Base-by-base conservation (phyloP, 495 filamentous ascomycete genomes). In the Penicillium ochrochloron region DNA sequence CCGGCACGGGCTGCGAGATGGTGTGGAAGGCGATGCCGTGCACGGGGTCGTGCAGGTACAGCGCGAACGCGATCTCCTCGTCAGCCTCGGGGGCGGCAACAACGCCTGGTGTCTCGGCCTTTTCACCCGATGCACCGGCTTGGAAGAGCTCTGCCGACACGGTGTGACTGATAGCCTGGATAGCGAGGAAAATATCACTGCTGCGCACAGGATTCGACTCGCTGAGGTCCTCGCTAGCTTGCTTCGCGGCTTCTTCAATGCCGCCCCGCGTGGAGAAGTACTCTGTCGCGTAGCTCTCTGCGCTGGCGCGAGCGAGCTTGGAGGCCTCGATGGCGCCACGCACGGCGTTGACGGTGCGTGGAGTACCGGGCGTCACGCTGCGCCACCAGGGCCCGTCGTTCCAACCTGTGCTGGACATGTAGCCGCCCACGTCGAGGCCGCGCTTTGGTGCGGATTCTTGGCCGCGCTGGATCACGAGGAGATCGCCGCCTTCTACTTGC, bases 321-420 rank as follows among this genome's bases (percentile, higher is more conserved):
- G 92, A 94, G 19, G 90, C 95, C 77, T 97, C 93, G 27, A 90
- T 82, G 0, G 93, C 78, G 23, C 96, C 95, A 57, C 83, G 85
- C 33, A 97, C 90, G 11, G 89, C 81, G 60, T 92, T 90, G n/a
- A 98, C 76, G 64, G 88, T 91, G 50, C 96, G 89, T 55, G 88
- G 84, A 29, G 80, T 82, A 15, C 79, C 79, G 5, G 76, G 76
- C 46, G 87, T 86, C 48, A 85, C 79, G 46, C 89, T 87, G 29
- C 94, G 85, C 94, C 95, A 99, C 95, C 95, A 99, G 1, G 95
- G 95, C 0, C 95, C 96, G 70, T 97, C 94, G 60, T 85, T 88
- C 94, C 94, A 97, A 57, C 80, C 76, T 33, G 89, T 84, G 44
- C 79, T 82, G 62, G 89, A 92, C 57, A 82, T 79, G 25, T 75